Conservation (phyloP, 2,329 filamentous ascomycete species). For the Cordyceps fumosorosea region DNA sequence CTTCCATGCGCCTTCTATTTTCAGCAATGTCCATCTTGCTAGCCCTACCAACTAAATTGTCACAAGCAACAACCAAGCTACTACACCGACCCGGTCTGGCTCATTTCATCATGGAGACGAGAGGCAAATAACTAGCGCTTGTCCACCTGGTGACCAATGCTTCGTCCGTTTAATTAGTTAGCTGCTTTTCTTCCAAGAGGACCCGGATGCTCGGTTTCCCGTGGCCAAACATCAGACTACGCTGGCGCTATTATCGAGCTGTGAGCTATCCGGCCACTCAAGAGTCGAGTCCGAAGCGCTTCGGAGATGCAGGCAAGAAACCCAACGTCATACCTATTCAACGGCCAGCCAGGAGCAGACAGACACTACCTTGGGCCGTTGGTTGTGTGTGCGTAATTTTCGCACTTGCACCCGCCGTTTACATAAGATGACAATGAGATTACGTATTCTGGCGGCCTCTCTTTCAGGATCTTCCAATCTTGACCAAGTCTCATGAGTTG, state of each 20-base stretch:
- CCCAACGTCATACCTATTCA: too few relatives aligned
- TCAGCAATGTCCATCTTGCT: not conserved
- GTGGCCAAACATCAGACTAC: too few relatives aligned
- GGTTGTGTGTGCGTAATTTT: constrained; percentile 1
- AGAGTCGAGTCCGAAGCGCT: not conserved
- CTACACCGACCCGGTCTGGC: not conserved
- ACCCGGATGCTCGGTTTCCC: not conserved
- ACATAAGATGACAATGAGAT: not conserved
- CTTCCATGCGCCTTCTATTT: constrained; percentile 8
- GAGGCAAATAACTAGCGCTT: too few relatives aligned
- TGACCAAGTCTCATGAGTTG: not conserved
- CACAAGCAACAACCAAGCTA: not conserved
- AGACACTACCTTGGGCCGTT: too few relatives aligned
- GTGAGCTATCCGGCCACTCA: not conserved
- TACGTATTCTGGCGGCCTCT: not conserved
- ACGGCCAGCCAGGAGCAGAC: too few relatives aligned
- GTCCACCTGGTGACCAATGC: too few relatives aligned
- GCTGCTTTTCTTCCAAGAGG: too few relatives aligned
- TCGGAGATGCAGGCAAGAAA: not conserved
- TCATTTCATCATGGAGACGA: not conserved
- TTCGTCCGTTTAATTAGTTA: too few relatives aligned
- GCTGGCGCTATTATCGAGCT: not conserved
- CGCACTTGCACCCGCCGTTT: not conserved
- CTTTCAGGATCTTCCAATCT: not conserved
- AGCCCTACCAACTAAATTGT: not conserved